Evolutionary conservation across 805 yeast species (phyloP), one percentile per base, ranked within the genome.

Genomic region (Debaryomyces hansenii): DNA sequence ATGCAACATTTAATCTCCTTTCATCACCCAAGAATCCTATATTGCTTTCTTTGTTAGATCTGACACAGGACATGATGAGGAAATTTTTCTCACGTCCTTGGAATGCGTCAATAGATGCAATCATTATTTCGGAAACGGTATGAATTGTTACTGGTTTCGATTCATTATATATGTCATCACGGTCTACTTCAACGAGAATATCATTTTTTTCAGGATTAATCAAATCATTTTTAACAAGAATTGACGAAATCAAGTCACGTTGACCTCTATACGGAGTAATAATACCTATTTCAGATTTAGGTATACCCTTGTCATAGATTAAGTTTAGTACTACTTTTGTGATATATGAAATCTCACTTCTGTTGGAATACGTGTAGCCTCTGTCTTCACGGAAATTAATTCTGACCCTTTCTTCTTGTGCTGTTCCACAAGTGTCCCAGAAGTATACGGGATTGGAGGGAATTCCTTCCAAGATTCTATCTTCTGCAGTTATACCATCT

Each of bases 1-100:
- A 72, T 4, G 96, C 96, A 47, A 90, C 97, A 62, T 90, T 90
- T 60, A 90, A 64, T 69, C 97, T 85, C 60, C 96, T 76, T 20
- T 90, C 88, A 57, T 90, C 96, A 52, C 83, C 79, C 62, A 90
- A 74, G 66, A 90, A 90, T 5, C 97, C 97, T 55, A 90, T 86
- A 9, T 80, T 78, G 50, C 83, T 84, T 44, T 75, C 75, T 21
- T 81, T 84, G 60, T 90, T 90, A 20, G 95, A 86, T 51, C 83
- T 62, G 20, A 78, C 83, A 57, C 82, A 77, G 5, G 82, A 76
- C 56, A 78, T 62, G 32, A 79, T 69, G 39, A 79, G 64, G 56
- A 72, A 77, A 49, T 78, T 77, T 56, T 78, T 79, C 53, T 79
- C 83, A 47, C 84, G 68, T 27, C 84, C 84, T 57, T 80, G 84